Base-by-base conservation (phyloP, 805 yeast genomes). In the Teunomyces atbi region DNA sequence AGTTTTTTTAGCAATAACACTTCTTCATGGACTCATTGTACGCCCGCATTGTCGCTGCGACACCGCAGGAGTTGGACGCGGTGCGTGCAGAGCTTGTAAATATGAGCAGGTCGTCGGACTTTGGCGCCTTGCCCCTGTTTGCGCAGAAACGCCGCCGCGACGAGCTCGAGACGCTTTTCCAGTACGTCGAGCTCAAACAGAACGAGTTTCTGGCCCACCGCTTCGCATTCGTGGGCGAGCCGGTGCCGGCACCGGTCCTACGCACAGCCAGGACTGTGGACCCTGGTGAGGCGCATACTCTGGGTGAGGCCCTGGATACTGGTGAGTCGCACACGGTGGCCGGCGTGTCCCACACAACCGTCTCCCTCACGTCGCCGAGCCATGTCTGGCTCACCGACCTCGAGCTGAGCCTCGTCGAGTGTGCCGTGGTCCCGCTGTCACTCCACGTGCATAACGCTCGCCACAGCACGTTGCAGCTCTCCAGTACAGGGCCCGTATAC, bases 211-310 rank as follows among this genome's bases (percentile, higher is more conserved):
- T 56, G 6, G 53, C 46, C 8, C 41, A 44, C 11, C 42, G 47
- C 38, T 69, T 70, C 45, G 42, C 44, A 23, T 70, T 69, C 40
- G 33, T 16, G 11, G 74, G 74, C 3, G 58, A 46, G 0, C 75
- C 75, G 13, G 13, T 12, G 6, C 30, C 30, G 2, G 6, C 30
- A 28, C 1, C 30, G 13, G 7, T 28, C 30, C 30, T 28, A n/a
- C n/a, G n/a, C n/a, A n/a, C n/a, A n/a, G n/a, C n/a, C n/a, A n/a
- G n/a, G n/a, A n/a, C n/a, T n/a, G n/a, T n/a, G n/a, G n/a, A n/a
- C n/a, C n/a, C n/a, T n/a, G n/a, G n/a, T n/a, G n/a, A n/a, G n/a
- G n/a, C n/a, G n/a, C n/a, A n/a, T n/a, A n/a, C n/a, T n/a, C n/a
- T n/a, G n/a, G n/a, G n/a, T n/a, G n/a, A n/a, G n/a, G n/a, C n/a